Evolutionary conservation across 2,329 filamentous ascomycete genomes (phyloP), one percentile per base, ranked within the genome.

Genomic region (Paraphoma chrysanthemicola): DNA sequence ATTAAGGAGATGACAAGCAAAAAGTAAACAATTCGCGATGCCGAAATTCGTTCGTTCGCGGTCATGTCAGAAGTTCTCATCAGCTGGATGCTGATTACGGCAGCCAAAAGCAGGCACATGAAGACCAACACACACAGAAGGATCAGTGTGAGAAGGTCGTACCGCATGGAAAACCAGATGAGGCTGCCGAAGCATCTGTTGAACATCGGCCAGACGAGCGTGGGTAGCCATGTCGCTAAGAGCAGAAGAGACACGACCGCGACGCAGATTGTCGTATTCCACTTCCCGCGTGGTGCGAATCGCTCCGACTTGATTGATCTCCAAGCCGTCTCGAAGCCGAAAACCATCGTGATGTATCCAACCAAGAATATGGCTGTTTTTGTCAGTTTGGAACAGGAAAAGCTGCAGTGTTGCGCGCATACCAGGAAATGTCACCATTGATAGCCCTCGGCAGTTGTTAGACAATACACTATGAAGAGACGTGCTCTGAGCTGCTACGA

Each of bases 11-110:
- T 85, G 50, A 89, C 71, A 1, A 82, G 73, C 60, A 90, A 78
- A 69, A 88, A 90, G 70, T 89, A 91, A 10, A 89, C 85, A 86
- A 90, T 90, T 57, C 86, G 82, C 6, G 88, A 90, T 4, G 88
- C 88, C 33, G 85, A 81, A 54, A 87, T 82, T 45, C 88, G 80
- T 71, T 90, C 86, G 14, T 82, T 80, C 17, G 82, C 78, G 39
- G 87, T 85, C 48, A 90, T 81, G 14, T 80, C 79, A 12, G 81
- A 76, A 56, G 81, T 83, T 33, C 81, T 81, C 62, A 82, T 83
- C 23, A 91, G 77, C 57, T 83, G 85, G 39, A 84, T 70, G 68
- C 85, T 88, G 48, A 90, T 83, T 28, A 83, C 73, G 11, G 82
- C 67, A n/a, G 80, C 80, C 60, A 83, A 81, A 11, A 82, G 60